Base-by-base conservation (phyloP, 2,329 filamentous ascomycete species). In the Ophidiomyces ophidiicola region DNA sequence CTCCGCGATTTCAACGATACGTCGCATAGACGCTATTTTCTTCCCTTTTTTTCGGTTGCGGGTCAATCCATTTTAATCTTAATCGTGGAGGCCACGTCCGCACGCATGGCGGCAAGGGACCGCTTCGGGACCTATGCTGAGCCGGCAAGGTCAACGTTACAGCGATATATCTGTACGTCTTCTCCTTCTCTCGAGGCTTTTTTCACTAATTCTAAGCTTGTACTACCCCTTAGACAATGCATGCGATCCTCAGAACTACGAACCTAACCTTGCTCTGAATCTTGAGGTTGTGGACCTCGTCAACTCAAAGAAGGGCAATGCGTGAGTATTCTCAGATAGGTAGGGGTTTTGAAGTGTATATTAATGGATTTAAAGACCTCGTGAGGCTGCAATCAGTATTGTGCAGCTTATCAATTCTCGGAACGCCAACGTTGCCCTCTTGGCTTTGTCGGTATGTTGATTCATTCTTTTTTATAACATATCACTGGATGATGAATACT, bases 231-330 rank as follows among this genome's bases (percentile, higher is more conserved):
- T 43, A 76, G 73, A 90, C 60, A 87, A 87, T 66, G 88, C 90
- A 49, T 96, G 90, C 69, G 92, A 90, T 55, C 85, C 90, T 36
- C 83, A 93, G 60, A 94, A 96, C 67, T 94, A 86, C 69, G 90
- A 98, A 68, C 88, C 90, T 46, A 96, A 98, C 58, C 80, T 98
- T 40, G 90, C 87, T 43, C 70, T 98, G 48, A 92, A 90, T 58
- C 82, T 98, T 58, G 90, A 98, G 71, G 93, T 98, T 54, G 72
- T 86, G 53, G 90, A 98, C 67, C 68, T 96, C 54, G 83, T 98
- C 69, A 98, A 98, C 64, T 80, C 80, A 55, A 98, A 96, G 70
- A 96, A 96, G 68, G 88, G 88, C 56, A 84, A 81, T 62, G 80
- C 87, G 66, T 76, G 67, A 59, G 71, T 59, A 31, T 4, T n/a